Evolutionary conservation across 768 basidiomycete species (phyloP).

Genomic region (Lactifluus echinatus): DNA sequence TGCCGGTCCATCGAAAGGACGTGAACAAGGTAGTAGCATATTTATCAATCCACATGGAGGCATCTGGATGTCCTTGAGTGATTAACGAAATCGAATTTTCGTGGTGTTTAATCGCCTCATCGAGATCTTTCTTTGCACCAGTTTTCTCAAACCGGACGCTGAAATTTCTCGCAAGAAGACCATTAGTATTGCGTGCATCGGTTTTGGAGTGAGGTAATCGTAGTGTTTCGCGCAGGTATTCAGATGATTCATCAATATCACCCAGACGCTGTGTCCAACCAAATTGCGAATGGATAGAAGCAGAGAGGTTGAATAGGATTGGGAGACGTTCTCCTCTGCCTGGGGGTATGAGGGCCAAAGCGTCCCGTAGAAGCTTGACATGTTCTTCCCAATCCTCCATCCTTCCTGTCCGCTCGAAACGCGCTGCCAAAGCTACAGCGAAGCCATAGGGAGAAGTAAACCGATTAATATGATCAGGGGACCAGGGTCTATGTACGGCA

Average conservation of each 20-base stretch:
- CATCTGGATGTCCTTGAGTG: not conserved
- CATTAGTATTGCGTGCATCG: too few species aligned
- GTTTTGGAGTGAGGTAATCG: too few species aligned
- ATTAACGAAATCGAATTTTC: not conserved
- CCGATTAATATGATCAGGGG: not conserved
- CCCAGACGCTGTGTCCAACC: not conserved
- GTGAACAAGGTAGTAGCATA: not conserved
- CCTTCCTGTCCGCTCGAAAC: not conserved
- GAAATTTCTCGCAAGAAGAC: too few species aligned
- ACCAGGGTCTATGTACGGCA: not conserved
- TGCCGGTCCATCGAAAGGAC: not conserved
- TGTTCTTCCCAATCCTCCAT: not conserved
- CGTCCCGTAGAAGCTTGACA: not conserved
- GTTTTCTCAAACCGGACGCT: too few species aligned
- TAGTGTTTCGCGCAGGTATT: not conserved
- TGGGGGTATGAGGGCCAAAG: not conserved
- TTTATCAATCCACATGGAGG: not conserved
- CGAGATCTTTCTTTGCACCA: not conserved
- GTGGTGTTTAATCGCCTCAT: not conserved
- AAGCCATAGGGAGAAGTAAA: not conserved
- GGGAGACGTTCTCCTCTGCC: not conserved
- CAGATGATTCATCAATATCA: not conserved
- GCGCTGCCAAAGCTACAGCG: not conserved
- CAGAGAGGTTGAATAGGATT: not conserved
- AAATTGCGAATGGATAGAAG: not conserved